A percentile compares a stretch with the other conserved stretches of the same genome.
Evolutionary conservation across 2,329 filamentous ascomycete species (phyloP).

Genomic region (Fragosphaeria purpurea): DNA sequence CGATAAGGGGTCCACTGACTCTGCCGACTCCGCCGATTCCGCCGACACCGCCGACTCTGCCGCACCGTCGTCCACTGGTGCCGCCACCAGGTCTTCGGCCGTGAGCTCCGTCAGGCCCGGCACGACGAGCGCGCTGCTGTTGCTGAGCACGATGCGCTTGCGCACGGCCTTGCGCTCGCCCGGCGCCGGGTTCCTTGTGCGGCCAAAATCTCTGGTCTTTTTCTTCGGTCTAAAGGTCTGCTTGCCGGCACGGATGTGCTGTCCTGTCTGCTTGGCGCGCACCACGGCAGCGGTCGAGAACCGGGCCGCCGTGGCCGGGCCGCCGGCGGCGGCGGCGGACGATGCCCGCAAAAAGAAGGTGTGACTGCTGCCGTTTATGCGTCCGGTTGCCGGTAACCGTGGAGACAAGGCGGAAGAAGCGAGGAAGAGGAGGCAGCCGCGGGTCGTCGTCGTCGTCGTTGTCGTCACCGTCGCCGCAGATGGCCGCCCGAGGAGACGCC

Average conservation of each 20-base stretch:
- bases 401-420: too few species aligned
- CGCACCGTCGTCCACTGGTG: neutral
- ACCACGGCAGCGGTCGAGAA: slow-evolving; percentile 26
- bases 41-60: neutral
- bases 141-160: slow-evolving; percentile 85
- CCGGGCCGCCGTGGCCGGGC: neutral
- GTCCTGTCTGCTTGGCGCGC: neutral
- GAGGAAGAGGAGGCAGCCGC: neutral
- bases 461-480: slow-evolving; percentile 1
- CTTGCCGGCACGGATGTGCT: slow-evolving; percentile 22
- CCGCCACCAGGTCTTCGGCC: slow-evolving; percentile 27
- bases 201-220: slow-evolving; percentile 37
- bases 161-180: slow-evolving; percentile 82
- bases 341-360: too few species aligned
- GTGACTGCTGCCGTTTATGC: too few species aligned
- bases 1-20: too few species aligned
- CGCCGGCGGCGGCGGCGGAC: neutral
- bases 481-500: slow-evolving; percentile 8
- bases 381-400: too few species aligned
- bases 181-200: slow-evolving; percentile 48
- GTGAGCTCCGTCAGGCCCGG: slow-evolving; percentile 53
- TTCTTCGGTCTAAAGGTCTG: slow-evolving; percentile 25
- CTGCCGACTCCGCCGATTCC: neutral
- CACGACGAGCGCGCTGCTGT: slow-evolving; percentile 82
- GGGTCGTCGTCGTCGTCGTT: neutral